Base-by-base conservation (phyloP, 345 rosid genomes). In the Lenwebbia sp. region DNA sequence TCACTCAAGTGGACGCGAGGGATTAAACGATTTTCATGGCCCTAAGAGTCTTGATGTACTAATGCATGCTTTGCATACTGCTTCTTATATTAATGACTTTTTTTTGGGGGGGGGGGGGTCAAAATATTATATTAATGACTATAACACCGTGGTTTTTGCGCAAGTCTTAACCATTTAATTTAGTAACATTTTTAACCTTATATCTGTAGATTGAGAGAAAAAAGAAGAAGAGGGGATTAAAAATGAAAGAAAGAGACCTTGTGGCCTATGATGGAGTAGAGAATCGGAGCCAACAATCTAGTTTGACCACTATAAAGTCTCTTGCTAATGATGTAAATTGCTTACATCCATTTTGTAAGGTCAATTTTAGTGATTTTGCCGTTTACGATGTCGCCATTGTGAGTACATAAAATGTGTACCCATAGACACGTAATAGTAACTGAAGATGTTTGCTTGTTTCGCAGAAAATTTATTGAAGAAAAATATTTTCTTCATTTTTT, bases 61-160 rank as follows among this genome's bases (percentile, higher is more conserved):
- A 14, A 60, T 2, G 10, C 40, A 28, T 28, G 40, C 40, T 60
- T 60, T 14, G 75, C 3, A 2, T 15, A 2, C 0, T 0, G 23
- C 41, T 0, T 0, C 12, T 30, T 30, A 30, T 15, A 62, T 15
- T 62, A 37, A 62, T 49, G 51, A 49, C 13, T 49, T 11, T 49
- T 49, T 49, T 11, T 49, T 7, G 5, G 47, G 47, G 47, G 47
- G 40, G 40, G 40, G 40, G 40, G 49, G 51, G 13, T 49, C 51
- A 10, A 49, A 49, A 49, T 9, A 10, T 49, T 49, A 10, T 49
- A 49, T 49, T 49, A 49, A 11, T 10, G 51, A 49, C 13, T 49
- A 49, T 10, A 10, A 11, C 12, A 13, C 51, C 51, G 12, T 62
- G 41, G 75, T 30, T 9, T 30, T 14, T 30, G 40, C 41, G 22